Evolutionary conservation across 768 basidiomycete genomes (phyloP), one percentile per base, ranked within the genome.

Genomic region (Trametes cingulata): DNA sequence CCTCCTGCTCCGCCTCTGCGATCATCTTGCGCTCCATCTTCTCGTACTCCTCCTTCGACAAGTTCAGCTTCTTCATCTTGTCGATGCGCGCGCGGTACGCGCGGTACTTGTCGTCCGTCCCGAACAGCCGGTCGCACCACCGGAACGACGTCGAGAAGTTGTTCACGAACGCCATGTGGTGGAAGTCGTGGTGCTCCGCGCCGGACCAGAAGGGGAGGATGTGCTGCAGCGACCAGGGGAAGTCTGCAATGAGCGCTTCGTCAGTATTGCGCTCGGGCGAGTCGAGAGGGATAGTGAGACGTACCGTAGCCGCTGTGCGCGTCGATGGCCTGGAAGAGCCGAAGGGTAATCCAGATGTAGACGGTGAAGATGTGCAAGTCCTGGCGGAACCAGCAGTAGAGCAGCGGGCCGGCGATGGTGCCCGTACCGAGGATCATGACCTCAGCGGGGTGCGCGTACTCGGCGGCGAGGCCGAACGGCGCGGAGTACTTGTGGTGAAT

Each of bases 111-210:
- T 80, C 74, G 69, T 99, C 96, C 0, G 96, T 98, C 51, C 95
- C 95, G 69, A 91, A 87, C 65, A 93, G 75, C 60, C 82, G 82
- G 74, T 98, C 96, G 74, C 90, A 93, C 89, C 92, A 96, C 40
- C 94, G 85, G 86, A 97, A 97, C 20, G 89, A 91, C 7, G 94
- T 95, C 9, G 92, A 91, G 73, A 83, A 96, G 80, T 95, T 95
- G 80, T 95, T 94, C 50, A 85, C 85, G 80, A 95, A 96, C 3
- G 91, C 88, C 91, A 94, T 91, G 77, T 99, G 96, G 75, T 98
- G 96, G 85, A 94, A 98, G 71, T 98, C 95, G 72, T 97, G 95
- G 76, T 96, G 93, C 68, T 98, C 96, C 0, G 95, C 95, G 39
- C 96, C 95, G 7, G 91, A 90, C 95, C 95, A 98, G 82, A 98